Base-by-base conservation (phyloP, 306 rosid species). In the Spatholobus suberectus region DNA sequence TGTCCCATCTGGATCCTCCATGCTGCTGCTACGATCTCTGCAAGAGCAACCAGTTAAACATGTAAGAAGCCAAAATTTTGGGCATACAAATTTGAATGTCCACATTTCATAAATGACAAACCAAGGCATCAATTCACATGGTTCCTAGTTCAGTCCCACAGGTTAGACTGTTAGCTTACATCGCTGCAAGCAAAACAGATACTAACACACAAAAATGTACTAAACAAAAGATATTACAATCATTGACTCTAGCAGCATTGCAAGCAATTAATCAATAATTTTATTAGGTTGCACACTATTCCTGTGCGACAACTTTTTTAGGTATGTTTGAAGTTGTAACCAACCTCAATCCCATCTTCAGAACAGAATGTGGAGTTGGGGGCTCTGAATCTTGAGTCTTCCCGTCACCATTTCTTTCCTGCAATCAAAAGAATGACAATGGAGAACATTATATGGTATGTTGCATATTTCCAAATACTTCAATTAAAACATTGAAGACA, bases 1-100 rank as follows among this genome's bases (percentile, higher is more conserved):
- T 38, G 97, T 93, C 80, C 99, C 99, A 87, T 96, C 98, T 72
- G 98, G 94, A 89, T 96, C 99, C 91, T 96, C 99, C 99, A 96
- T 94, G 87, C 90, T 88, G 85, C 94, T 95, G 49, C 75, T 85
- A 26, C 97, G 99, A 9, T 96, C 99, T 84, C 99, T 96, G 92
- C 84, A 85, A 80, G 61, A 89, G 88, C 81, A 83, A 78, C 69
- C 80, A 74, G 81, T 78, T 58, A 79, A 87, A 34, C 74, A 86
- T 43, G 61, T 70, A 85, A 79, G 41, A 80, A 78, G 52, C 67
- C 61, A 24, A 81, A 77, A 66, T 40, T 73, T 62, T 1, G 26
- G 15, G n/a, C 6, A 49, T 44, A 12, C 29, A 41, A 51, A 61
- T 10, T 79, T 58, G 38, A 61, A 54, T 51, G 46, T 69, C 24